Conservation (phyloP, 108 stramenopile species). For the Discostella stelligeroides region DNA sequence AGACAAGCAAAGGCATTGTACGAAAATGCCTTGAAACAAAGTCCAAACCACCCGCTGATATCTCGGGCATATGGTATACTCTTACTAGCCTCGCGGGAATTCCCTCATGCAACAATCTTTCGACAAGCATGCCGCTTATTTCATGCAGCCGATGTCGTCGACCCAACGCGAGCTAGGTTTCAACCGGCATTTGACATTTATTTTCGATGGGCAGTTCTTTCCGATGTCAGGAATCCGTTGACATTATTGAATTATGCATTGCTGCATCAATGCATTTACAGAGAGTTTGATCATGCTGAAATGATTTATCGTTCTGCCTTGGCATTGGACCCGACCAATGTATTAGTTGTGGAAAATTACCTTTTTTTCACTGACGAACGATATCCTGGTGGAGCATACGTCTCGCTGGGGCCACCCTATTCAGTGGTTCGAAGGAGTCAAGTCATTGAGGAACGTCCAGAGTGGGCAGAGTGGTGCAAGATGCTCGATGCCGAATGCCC, state of each 20-base stretch:
- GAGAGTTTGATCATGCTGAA: slow-evolving; percentile 55
- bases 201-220: slow-evolving; percentile 60
- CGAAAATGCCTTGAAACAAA: slow-evolving; percentile 48
- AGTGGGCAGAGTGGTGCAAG: slow-evolving; percentile 58
- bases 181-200: slow-evolving; percentile 47
- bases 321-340: slow-evolving; percentile 46
- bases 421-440: slow-evolving; percentile 37
- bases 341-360: slow-evolving; percentile 53
- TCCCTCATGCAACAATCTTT: slow-evolving; percentile 38
- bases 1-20: slow-evolving; percentile 49
- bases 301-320: slow-evolving; percentile 60
- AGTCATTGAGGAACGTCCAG: slow-evolving; percentile 38
- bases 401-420: slow-evolving; percentile 33
- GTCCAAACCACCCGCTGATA: slow-evolving; percentile 60
- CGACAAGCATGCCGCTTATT: slow-evolving; percentile 47
- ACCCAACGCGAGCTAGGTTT: slow-evolving; percentile 48
- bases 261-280: slow-evolving; percentile 59
- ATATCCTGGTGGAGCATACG: slow-evolving; percentile 57
- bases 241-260: slow-evolving; percentile 59
- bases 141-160: slow-evolving; percentile 48
- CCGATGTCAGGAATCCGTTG: slow-evolving; percentile 52
- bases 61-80: slow-evolving; percentile 58
- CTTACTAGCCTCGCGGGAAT: slow-evolving; percentile 47
- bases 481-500: slow-evolving; percentile 39
- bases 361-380: slow-evolving; percentile 45